Conservation (phyloP, 2,329 filamentous ascomycete genomes). For the Claviceps humidiphila region DNA sequence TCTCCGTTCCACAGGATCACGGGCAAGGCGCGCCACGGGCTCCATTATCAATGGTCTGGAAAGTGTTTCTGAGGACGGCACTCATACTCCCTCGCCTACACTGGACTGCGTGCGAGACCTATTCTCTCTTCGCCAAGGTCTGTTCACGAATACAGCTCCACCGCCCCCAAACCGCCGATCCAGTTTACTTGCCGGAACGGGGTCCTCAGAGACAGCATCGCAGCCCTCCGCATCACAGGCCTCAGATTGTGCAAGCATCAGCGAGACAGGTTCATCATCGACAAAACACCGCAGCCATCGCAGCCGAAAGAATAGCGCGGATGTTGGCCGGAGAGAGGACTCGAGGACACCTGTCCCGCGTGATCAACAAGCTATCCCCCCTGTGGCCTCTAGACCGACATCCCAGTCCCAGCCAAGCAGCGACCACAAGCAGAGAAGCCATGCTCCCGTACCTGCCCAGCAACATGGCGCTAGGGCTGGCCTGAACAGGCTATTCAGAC, state of each 20-base stretch:
- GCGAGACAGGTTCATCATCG: constrained; percentile 6
- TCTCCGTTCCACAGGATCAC: constrained; percentile 29
- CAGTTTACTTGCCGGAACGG: constrained; percentile 36
- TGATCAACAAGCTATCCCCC: constrained; percentile 9
- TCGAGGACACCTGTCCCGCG: constrained; percentile 14
- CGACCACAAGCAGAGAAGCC: constrained; percentile 27
- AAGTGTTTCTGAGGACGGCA: constrained; percentile 10
- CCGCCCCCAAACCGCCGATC: constrained; percentile 39
- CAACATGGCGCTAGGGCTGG: constrained; percentile 30
- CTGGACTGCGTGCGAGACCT: constrained; percentile 33
- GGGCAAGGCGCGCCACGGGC: constrained; percentile 30
- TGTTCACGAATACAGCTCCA: constrained; percentile 27
- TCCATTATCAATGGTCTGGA: constrained; percentile 29
- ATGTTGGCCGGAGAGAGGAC: constrained; percentile 14
- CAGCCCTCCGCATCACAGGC: constrained; percentile 7
- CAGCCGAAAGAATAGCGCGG: constrained; percentile 18
- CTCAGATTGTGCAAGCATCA: constrained; percentile 6
- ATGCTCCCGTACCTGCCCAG: constrained; percentile 37
- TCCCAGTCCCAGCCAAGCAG: constrained; percentile 6
- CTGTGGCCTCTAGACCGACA: background rate
- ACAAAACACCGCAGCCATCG: constrained; percentile 10
- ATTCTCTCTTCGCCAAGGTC: constrained; percentile 26
- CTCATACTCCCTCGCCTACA: constrained; percentile 12
- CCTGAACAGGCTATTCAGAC: constrained; percentile 37
- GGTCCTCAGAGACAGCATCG: constrained; percentile 14